Evolutionary conservation across 225 moss, liverwort and hornwort genomes (phyloP).

Genomic region (Antitrichia curtipendula): DNA sequence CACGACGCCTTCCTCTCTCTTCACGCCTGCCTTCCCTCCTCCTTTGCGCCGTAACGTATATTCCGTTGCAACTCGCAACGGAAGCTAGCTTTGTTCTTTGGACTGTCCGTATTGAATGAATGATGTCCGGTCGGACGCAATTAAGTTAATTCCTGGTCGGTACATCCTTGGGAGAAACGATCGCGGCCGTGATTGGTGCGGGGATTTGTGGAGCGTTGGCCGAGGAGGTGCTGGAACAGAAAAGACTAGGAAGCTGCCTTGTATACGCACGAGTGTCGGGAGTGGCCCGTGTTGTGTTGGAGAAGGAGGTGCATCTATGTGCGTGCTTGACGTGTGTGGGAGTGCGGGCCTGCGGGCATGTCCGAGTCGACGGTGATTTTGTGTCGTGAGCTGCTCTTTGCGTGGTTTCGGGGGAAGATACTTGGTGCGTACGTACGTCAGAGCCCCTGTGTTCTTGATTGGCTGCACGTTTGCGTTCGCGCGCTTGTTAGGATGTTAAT

Average conservation of each 20-base stretch:
- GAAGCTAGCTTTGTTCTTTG: background rate
- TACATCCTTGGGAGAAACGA: background rate
- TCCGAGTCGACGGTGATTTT: background rate
- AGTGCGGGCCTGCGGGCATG: background rate
- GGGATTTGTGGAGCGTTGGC: background rate
- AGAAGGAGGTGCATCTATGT: background rate
- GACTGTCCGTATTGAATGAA: background rate
- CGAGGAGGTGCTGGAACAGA: background rate
- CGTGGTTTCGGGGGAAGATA: background rate
- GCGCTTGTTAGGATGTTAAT: background rate
- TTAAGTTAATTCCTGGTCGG: background rate
- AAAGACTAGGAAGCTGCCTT: background rate
- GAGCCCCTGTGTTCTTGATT: background rate
- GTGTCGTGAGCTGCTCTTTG: background rate
- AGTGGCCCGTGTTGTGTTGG: background rate
- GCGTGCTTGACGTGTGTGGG: background rate
- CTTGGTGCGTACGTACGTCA: background rate
- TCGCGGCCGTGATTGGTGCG: background rate
- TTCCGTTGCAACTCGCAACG: too few species aligned
- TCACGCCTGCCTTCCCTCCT: background rate
- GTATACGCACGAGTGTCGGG: background rate
- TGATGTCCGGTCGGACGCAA: too few species aligned
- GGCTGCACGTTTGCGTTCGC: background rate
- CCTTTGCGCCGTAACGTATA: background rate
- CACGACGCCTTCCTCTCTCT: background rate